Conservation (phyloP, 805 yeast species). For the Kockiozyma suomiensis region DNA sequence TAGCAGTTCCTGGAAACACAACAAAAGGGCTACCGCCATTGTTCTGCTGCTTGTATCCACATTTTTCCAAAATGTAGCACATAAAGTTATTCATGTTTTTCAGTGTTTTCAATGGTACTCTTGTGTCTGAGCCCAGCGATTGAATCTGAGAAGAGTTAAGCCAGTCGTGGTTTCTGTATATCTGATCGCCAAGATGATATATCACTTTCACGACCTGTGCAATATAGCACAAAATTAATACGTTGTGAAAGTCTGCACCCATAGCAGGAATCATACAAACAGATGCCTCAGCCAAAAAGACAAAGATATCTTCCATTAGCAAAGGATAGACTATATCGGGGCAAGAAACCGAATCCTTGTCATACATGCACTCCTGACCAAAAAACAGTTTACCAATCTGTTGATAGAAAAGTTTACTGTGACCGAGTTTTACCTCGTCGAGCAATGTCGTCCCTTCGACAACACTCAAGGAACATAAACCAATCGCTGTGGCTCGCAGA, state of each 20-base stretch:
- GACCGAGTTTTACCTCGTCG: neutral
- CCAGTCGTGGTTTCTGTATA: conserved; percentile 12
- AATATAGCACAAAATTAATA: conserved; percentile 54
- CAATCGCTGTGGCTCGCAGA: conserved; percentile 45
- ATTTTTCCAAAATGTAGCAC: conserved; percentile 2
- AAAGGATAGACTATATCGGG: conserved; percentile 27
- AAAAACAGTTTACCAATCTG: conserved; percentile 32
- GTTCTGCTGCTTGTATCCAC: conserved; percentile 7
- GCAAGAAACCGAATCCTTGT: conserved; percentile 29
- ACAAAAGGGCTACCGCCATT: neutral
- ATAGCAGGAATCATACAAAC: conserved; percentile 49
- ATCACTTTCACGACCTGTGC: conserved; percentile 58
- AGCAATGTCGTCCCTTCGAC: conserved; percentile 8
- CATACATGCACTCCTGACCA: conserved; percentile 35
- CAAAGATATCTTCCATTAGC: conserved; percentile 39
- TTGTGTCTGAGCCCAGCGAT: neutral
- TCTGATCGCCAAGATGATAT: conserved; percentile 26
- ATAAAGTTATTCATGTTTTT: conserved; percentile 6
- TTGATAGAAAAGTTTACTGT: conserved; percentile 3
- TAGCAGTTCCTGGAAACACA: conserved; percentile 6
- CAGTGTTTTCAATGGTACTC: neutral
- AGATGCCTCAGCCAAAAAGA: conserved; percentile 45
- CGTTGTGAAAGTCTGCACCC: conserved; percentile 49
- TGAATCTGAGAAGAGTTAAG: conserved; percentile 4
- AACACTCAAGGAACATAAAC: conserved; percentile 35